Evolutionary conservation across 441 rosid genomes (phyloP).

Genomic region (Populus hybrid): DNA sequence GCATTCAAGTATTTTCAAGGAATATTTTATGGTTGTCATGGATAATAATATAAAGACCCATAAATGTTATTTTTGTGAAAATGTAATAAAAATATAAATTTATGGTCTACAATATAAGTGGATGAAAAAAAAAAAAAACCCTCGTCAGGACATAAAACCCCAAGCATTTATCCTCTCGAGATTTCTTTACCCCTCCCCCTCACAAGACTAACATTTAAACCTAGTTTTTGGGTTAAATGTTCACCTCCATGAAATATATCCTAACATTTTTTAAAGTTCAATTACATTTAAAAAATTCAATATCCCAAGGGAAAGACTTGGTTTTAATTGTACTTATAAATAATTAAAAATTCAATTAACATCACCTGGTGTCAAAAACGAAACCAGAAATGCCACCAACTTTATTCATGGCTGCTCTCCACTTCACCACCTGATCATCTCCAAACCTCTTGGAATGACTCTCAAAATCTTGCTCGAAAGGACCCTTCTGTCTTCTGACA

Average conservation of each 20-base stretch:
- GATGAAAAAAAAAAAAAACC: too few species aligned
- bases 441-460: conserved; percentile 16
- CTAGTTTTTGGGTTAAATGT: neutral
- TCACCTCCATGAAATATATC: neutral
- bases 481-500: conserved; percentile 36
- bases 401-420: conserved; percentile 43
- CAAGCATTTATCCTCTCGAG: neutral
- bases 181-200: neutral
- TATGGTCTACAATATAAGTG: too few species aligned
- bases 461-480: conserved; percentile 17
- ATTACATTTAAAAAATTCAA: too few species aligned
- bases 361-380: conserved; percentile 18
- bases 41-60: too few species aligned
- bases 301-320: neutral
- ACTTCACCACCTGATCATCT: conserved; percentile 16
- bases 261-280: too few species aligned
- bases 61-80: too few species aligned
- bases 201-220: neutral
- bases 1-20: too few species aligned
- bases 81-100: too few species aligned
- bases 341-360: too few species aligned
- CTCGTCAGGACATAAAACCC: neutral
- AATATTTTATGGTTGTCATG: too few species aligned
- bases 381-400: conserved; percentile 45
- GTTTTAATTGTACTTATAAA: neutral